phyloP scores from a whole-genome alignment of 805 yeast species.

The Monosporozyma siamensis region DNA sequence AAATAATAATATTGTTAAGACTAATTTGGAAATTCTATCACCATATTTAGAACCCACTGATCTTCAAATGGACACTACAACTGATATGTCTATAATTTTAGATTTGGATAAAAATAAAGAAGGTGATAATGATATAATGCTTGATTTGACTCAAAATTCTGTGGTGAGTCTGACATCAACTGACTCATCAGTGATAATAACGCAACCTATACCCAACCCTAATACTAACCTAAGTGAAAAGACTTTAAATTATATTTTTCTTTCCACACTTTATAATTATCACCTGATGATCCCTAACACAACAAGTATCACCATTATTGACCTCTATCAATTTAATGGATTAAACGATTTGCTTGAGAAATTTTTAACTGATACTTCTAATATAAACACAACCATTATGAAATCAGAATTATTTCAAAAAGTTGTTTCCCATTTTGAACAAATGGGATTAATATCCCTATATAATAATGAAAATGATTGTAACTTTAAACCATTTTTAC shows the following conservation, averaged over 20 bases:
- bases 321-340: not conserved
- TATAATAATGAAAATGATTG: not conserved
- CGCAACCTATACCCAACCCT: too few species aligned
- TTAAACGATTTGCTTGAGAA: not conserved
- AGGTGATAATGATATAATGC: too few species aligned
- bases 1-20: slow-evolving; percentile 12
- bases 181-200: too few species aligned
- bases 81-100: not conserved
- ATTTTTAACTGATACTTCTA: too few species aligned
- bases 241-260: not conserved
- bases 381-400: not conserved
- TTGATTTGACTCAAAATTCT: too few species aligned
- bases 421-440: not conserved
- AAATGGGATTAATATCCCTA: not conserved
- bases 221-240: too few species aligned
- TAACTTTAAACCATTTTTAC: not conserved
- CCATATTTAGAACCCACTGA: slow-evolving; percentile 8
- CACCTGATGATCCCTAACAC: not conserved
- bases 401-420: not conserved
- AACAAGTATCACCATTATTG: not conserved
- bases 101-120: not conserved
- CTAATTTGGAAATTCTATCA: slow-evolving; percentile 15
- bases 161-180: too few species aligned
- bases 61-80: not conserved
- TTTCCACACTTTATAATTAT: not conserved